Percentiles rank a stretch among this genome's conserved stretches.
These are phyloP conservation scores for Suillus subluteus DNA, from an alignment of 768 basidiomycete species.

Conservation along the genomic window DNA sequence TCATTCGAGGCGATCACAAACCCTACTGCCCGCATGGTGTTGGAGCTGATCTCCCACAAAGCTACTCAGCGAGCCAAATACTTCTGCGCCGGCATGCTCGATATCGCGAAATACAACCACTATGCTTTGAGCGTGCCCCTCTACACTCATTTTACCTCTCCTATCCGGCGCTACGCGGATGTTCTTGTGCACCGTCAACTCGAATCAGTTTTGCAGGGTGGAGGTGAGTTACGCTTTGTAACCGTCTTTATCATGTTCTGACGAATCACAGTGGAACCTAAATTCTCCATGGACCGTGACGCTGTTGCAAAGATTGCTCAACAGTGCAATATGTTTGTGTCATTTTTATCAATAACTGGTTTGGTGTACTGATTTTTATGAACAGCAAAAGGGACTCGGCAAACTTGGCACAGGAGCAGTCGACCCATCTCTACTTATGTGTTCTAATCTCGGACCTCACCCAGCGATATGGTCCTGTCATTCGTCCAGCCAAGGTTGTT, in stretches of 20 bases:
- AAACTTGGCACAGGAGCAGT: slow-evolving; percentile 92
- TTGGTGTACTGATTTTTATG: slow-evolving; percentile 8
- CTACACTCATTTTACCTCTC: slow-evolving; percentile 93
- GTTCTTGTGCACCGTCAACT: slow-evolving; percentile 95
- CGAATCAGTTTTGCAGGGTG: slow-evolving; percentile 81
- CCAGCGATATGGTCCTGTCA: slow-evolving; percentile 91
- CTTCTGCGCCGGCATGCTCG: slow-evolving; percentile 99
- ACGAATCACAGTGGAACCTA: slow-evolving; percentile 59
- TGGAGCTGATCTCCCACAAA: slow-evolving; percentile 85
- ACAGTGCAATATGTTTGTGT: slow-evolving; percentile 91
- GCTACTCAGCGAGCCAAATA: slow-evolving; percentile 96
- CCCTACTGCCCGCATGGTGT: slow-evolving; percentile 71
- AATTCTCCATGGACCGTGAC: slow-evolving; percentile 97
- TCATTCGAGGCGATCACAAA: slow-evolving; percentile 79
- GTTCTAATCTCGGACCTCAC: slow-evolving; percentile 94
- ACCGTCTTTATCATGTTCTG: slow-evolving; percentile 12
- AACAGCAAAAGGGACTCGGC: slow-evolving; percentile 89
- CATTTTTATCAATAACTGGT: not conserved
- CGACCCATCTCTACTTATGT: slow-evolving; percentile 93
- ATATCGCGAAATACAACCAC: slow-evolving; percentile 97
- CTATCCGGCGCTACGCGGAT: slow-evolving; percentile 93
- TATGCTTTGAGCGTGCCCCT: slow-evolving; percentile 89
- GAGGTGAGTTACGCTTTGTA: slow-evolving; percentile 45
- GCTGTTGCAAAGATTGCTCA: slow-evolving; percentile 97
- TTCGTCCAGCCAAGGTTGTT: slow-evolving; percentile 93